Evolutionary conservation across 2,329 filamentous ascomycete genomes (phyloP).

Genomic region (Ophiostoma novo-ulmi): DNA sequence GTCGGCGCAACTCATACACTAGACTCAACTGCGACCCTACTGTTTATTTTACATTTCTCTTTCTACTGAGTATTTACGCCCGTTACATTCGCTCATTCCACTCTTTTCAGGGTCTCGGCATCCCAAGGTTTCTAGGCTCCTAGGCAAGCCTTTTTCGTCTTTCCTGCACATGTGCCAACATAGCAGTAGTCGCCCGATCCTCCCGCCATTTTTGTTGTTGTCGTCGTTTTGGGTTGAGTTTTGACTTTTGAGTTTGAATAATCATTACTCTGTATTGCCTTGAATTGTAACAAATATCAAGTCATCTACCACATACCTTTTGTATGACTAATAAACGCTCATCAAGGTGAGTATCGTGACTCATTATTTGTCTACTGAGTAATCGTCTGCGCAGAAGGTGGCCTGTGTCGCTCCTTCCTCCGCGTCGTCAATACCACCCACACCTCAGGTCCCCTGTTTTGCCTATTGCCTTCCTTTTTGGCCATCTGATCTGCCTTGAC

Average conservation of each 20-base stretch:
- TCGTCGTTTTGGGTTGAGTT: not conserved
- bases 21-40: not conserved
- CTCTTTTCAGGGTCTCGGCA: not conserved
- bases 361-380: not conserved
- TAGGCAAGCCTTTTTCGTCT: not conserved
- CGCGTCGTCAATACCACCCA: constrained; percentile 9
- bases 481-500: not conserved
- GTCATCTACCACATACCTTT: no score
- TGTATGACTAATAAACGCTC: not conserved
- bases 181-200: not conserved
- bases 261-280: no score
- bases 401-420: constrained; percentile 12
- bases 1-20: not conserved
- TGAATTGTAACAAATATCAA: no score
- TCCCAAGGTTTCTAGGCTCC: not conserved
- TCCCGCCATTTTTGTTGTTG: not conserved
- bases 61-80: not conserved
- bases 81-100: not conserved
- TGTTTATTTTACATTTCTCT: not conserved
- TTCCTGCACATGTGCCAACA: constrained; percentile 5
- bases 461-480: not conserved
- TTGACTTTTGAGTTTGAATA: no score
- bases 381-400: not conserved
- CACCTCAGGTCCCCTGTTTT: constrained; percentile 12
- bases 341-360: not conserved